phyloP scores from a whole-genome alignment of 2,329 filamentous ascomycete species.

The Blastomyces parvus region DNA sequence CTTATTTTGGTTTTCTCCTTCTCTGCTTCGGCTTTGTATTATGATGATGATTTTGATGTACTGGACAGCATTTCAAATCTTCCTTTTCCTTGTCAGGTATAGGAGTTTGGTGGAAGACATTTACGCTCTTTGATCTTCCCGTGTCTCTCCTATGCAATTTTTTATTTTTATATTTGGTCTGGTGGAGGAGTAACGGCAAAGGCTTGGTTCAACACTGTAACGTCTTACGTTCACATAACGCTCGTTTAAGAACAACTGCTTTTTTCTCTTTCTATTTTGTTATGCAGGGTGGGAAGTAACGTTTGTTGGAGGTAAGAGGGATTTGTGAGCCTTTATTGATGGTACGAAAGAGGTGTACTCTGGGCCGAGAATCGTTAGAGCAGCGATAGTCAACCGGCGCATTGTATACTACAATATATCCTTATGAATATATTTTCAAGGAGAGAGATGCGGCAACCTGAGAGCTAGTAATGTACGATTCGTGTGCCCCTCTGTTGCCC shows the following conservation, averaged over 20 bases:
- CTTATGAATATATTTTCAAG: background rate
- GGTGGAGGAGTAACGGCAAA: background rate
- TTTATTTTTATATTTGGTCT: background rate
- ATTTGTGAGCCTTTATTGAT: background rate
- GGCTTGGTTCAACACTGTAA: background rate
- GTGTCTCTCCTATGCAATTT: background rate
- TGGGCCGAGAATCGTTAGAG: background rate
- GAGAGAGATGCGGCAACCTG: background rate
- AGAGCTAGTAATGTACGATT: background rate
- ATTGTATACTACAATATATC: background rate
- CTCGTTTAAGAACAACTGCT: background rate
- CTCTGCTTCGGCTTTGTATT: background rate
- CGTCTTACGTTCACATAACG: background rate
- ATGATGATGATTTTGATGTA: background rate
- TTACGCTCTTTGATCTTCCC: background rate
- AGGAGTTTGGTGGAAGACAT: background rate
- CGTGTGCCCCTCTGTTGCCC: background rate
- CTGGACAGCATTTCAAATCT: background rate
- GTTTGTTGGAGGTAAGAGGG: background rate
- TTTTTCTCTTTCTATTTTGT: background rate
- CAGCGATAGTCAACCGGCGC: background rate
- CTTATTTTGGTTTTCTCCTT: background rate
- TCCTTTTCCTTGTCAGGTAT: background rate
- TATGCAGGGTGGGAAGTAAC: background rate
- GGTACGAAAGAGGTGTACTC: background rate